These are phyloP conservation scores for Paratinospora sagittata DNA, from an alignment of 164 flowering plant genomes.

Conservation along the genomic window DNA sequence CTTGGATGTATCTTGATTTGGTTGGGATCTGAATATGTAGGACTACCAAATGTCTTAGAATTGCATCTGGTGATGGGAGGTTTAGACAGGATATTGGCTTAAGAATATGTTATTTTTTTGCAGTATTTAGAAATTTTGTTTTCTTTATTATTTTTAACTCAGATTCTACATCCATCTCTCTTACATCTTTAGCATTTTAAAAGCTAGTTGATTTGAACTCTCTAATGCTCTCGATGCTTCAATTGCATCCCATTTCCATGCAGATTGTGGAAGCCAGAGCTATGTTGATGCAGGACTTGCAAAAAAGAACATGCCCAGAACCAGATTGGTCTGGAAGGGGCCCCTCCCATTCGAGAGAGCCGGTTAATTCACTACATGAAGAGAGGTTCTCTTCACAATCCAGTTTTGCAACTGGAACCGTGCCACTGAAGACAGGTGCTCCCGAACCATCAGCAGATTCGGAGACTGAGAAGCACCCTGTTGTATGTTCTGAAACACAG, in stretches of 20 bases:
- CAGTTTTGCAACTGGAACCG: constrained; percentile 22
- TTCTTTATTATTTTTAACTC: too few relatives aligned
- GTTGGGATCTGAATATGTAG: neutral
- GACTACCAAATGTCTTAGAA: too few relatives aligned
- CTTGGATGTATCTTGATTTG: neutral
- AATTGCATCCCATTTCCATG: constrained; percentile 4
- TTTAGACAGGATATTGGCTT: neutral
- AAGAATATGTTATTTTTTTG: neutral
- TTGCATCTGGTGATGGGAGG: neutral
- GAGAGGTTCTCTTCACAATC: constrained; percentile 34
- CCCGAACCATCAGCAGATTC: constrained; percentile 25
- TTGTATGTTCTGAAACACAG: constrained; percentile 36
- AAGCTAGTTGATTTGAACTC: too few relatives aligned
- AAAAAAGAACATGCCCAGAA: constrained; percentile 27
- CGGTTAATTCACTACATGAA: constrained; percentile 24
- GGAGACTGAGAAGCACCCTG: constrained; percentile 49
- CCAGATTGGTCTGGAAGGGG: constrained; percentile 23
- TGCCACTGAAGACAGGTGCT: constrained; percentile 18
- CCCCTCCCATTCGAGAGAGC: constrained; percentile 21
- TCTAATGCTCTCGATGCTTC: neutral
- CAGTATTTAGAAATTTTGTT: too few relatives aligned
- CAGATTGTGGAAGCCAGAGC: constrained; percentile 87
- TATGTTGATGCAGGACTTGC: constrained; percentile 42
- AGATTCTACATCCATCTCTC: neutral
- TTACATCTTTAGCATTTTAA: neutral